These are phyloP conservation scores for Aspergillus panamensis DNA, from an alignment of 495 filamentous ascomycete genomes.

Conservation along the genomic window DNA sequence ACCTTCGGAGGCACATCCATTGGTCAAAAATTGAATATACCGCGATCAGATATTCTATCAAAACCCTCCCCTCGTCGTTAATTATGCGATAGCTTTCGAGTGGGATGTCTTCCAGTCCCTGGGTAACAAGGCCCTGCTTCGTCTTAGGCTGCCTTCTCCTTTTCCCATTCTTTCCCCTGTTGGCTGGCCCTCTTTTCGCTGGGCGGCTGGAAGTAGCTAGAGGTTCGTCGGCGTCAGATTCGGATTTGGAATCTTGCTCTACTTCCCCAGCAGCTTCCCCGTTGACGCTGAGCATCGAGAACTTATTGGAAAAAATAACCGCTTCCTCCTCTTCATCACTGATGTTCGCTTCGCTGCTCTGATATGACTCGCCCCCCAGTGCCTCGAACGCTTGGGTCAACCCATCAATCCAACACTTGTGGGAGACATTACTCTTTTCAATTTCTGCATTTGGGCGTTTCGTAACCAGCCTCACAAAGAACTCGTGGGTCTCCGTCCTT, in stretches of 20 bases:
- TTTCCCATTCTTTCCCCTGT: neutral
- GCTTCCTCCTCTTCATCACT: neutral
- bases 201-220: neutral
- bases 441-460: neutral
- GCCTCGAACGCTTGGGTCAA: neutral
- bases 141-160: neutral
- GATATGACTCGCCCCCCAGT: neutral
- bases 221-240: neutral
- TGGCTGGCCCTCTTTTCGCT: neutral
- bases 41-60: constrained; percentile 38
- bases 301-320: neutral
- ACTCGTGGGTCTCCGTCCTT: neutral
- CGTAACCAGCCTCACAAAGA: neutral
- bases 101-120: constrained; percentile 16
- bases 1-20: constrained; percentile 30
- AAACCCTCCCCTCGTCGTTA: constrained; percentile 28
- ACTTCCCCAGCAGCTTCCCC: neutral
- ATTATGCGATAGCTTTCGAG: constrained; percentile 48
- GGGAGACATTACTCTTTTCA: neutral
- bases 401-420: neutral
- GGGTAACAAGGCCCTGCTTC: neutral
- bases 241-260: neutral
- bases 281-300: neutral
- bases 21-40: constrained; percentile 31
- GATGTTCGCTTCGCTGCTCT: neutral